Percentiles rank a stretch among this genome's conserved stretches.
These are phyloP conservation scores for Saccharomycopsis microspora DNA, from an alignment of 805 yeast species.

Conservation along the genomic window DNA sequence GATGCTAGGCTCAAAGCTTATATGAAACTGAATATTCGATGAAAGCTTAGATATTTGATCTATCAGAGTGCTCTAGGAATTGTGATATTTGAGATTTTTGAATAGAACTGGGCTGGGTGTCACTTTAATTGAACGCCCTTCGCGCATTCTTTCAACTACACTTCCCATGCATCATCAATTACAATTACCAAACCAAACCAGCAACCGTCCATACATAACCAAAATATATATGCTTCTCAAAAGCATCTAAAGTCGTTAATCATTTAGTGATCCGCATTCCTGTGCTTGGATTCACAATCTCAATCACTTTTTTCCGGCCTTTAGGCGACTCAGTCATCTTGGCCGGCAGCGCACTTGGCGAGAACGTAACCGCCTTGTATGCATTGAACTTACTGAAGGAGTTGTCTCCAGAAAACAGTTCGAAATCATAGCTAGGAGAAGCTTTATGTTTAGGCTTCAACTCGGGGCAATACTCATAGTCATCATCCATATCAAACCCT, in stretches of 20 bases:
- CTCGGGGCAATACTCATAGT: conserved; percentile 15
- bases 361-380: conserved; percentile 14
- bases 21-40: too few relatives aligned
- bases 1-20: too few relatives aligned
- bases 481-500: conserved; percentile 16
- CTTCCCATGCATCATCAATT: background rate
- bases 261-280: conserved; percentile 10
- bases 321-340: background rate
- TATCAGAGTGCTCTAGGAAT: too few relatives aligned
- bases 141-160: background rate
- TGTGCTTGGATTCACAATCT: conserved; percentile 15
- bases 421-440: background rate
- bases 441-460: conserved; percentile 1
- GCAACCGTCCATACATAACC: background rate
- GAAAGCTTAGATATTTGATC: too few relatives aligned
- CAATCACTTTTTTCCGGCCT: conserved; percentile 10
- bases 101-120: background rate
- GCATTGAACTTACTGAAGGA: conserved; percentile 13
- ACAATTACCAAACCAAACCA: background rate
- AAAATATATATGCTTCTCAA: background rate
- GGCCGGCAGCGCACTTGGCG: conserved; percentile 13
- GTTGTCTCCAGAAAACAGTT: background rate
- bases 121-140: background rate
- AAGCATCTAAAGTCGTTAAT: background rate
- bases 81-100: background rate